phyloP scores from a whole-genome alignment of 352 stramenopile genomes.

The Phytophthora boehmeriae region DNA sequence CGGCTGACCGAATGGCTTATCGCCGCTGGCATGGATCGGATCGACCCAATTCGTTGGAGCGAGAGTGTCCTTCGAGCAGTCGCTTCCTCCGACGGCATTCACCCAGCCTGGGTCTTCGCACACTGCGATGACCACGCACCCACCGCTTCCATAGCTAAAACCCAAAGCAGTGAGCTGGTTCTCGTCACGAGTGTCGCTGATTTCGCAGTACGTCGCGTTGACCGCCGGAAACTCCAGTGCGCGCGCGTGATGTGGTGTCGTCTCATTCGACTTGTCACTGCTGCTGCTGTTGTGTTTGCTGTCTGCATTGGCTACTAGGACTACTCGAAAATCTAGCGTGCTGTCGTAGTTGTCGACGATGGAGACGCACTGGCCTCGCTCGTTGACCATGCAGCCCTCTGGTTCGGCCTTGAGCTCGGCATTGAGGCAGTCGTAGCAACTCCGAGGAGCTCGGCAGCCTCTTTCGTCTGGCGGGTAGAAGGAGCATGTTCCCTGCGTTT shows the following conservation, averaged over 20 bases:
- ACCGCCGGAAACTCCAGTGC: slow-evolving; percentile 32
- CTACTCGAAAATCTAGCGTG: slow-evolving; percentile 33
- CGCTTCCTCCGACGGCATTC: slow-evolving; percentile 28
- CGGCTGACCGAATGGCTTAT: neutral
- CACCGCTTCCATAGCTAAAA: slow-evolving; percentile 29
- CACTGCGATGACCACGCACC: slow-evolving; percentile 38
- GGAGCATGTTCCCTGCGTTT: slow-evolving; percentile 28
- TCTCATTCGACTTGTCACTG: slow-evolving; percentile 11
- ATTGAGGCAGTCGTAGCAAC: slow-evolving; percentile 54
- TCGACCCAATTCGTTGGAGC: neutral
- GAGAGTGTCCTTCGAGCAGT: slow-evolving; percentile 13
- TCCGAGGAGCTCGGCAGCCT: slow-evolving; percentile 35
- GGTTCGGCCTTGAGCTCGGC: slow-evolving; percentile 22
- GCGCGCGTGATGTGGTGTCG: neutral
- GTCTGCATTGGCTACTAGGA: slow-evolving; percentile 2
- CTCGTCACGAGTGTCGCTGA: slow-evolving; percentile 16
- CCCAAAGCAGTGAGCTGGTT: slow-evolving; percentile 7
- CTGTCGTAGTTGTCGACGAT: slow-evolving; percentile 28
- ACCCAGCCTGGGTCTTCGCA: slow-evolving; percentile 32
- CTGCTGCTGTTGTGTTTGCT: slow-evolving; percentile 2
- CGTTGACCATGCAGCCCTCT: slow-evolving; percentile 37
- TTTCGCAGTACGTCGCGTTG: slow-evolving; percentile 53
- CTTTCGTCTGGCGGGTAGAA: slow-evolving; percentile 33
- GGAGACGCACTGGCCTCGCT: slow-evolving; percentile 31
- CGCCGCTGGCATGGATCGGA: neutral